Conservation (phyloP, 257 asterid genomes). For the Solanum pinnatisectum region DNA sequence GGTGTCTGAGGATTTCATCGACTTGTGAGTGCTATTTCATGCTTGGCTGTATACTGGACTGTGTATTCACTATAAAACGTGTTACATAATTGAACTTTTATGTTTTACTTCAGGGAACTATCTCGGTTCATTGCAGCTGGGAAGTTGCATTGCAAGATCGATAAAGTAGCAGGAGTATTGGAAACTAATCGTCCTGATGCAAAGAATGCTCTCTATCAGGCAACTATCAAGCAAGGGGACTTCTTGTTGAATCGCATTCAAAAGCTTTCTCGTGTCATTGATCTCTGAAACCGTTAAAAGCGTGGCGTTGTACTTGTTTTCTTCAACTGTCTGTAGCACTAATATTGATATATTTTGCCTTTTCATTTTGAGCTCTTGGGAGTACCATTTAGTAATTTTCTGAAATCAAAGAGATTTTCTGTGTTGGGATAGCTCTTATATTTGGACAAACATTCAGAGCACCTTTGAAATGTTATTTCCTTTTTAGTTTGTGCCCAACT, state of each 20-base stretch:
- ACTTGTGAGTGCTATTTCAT: constrained; percentile 33
- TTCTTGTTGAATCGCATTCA: constrained; percentile 85
- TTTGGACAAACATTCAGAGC: background rate
- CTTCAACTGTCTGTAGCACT: background rate
- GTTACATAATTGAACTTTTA: background rate
- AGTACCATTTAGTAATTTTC: background rate
- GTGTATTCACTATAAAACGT: background rate
- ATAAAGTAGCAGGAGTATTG: constrained; percentile 74
- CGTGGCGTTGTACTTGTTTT: background rate
- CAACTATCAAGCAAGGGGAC: constrained; percentile 92
- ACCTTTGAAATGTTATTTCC: background rate
- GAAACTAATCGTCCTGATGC: constrained; percentile 94
- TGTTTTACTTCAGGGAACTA: constrained; percentile 42
- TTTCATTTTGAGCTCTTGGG: background rate
- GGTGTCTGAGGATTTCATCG: constrained; percentile 66
- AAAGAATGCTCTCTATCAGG: constrained; percentile 85
- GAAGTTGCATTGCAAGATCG: constrained; percentile 76
- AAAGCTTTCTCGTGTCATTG: constrained; percentile 89
- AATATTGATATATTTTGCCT: background rate
- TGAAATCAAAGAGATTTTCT: background rate
- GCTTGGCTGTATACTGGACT: background rate
- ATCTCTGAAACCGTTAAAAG: constrained; percentile 33
- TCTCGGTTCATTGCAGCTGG: constrained; percentile 81
- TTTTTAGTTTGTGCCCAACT: background rate
- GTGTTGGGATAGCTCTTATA: background rate